Percentiles rank a stretch among this genome's conserved stretches.
phyloP scores from a whole-genome alignment of 2,329 filamentous ascomycete species.

The Gaeumannomyces sp. region DNA sequence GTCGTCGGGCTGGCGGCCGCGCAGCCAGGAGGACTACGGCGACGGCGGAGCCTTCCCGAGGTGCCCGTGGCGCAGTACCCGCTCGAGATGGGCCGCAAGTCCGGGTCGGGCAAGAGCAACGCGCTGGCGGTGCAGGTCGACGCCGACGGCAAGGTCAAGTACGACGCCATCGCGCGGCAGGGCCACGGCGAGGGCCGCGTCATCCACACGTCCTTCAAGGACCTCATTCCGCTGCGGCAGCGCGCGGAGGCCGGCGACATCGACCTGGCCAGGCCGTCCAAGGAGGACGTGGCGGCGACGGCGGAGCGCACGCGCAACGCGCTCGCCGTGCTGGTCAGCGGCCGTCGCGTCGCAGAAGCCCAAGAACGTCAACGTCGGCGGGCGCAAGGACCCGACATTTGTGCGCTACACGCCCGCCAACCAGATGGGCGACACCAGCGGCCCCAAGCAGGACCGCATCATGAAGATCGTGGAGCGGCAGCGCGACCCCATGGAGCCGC shows the following conservation, averaged over 20 bases:
- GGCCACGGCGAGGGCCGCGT: conserved; percentile 80
- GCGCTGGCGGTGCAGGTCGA: conserved; percentile 91
- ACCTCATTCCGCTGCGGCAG: conserved; percentile 88
- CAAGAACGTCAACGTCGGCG: conserved; percentile 84
- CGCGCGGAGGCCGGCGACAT: conserved; percentile 90
- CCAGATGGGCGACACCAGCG: conserved; percentile 81
- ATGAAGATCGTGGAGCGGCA: conserved; percentile 98
- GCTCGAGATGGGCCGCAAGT: conserved; percentile 86
- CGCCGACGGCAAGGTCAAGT: conserved; percentile 86
- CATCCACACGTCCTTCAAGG: conserved; percentile 93
- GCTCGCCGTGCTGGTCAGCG: conserved; percentile 72
- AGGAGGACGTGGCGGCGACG: conserved; percentile 77
- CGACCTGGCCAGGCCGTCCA: conserved; percentile 74
- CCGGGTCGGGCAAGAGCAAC: conserved; percentile 62
- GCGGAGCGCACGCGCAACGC: conserved; percentile 86
- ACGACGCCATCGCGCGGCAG: conserved; percentile 87
- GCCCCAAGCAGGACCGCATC: conserved; percentile 83
- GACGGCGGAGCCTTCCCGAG: conserved; percentile 94
- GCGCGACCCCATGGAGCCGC: conserved; percentile 90
- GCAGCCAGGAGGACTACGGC: conserved; percentile 83
- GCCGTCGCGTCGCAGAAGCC: conserved; percentile 90
- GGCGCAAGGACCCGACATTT: conserved; percentile 79
- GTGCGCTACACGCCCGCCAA: conserved; percentile 93
- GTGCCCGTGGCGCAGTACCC: conserved; percentile 92
- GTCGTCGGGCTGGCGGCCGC: conserved; percentile 76